phyloP scores from a whole-genome alignment of 768 basidiomycete species.

The Hirschioporus abietinus region DNA sequence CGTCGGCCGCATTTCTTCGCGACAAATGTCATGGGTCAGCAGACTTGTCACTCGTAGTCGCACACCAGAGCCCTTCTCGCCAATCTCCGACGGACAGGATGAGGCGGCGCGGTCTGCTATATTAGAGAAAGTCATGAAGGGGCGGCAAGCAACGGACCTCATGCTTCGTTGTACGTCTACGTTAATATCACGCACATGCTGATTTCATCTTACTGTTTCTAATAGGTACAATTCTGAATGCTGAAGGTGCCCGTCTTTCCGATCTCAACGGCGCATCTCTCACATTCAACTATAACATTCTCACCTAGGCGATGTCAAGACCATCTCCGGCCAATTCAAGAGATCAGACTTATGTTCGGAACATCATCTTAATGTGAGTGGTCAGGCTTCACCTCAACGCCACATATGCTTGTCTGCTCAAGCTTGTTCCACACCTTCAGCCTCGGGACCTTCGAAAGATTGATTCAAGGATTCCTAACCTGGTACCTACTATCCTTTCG shows the following conservation, averaged over 20 bases:
- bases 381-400: slow-evolving; percentile 13
- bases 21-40: slow-evolving; percentile 25
- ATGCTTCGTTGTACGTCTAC: slow-evolving; percentile 79
- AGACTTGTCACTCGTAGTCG: slow-evolving; percentile 16
- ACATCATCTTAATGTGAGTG: slow-evolving; percentile 83
- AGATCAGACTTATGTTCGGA: slow-evolving; percentile 84
- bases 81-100: slow-evolving; percentile 44
- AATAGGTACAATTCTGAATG: slow-evolving; percentile 82
- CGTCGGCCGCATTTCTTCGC: slow-evolving; percentile 6
- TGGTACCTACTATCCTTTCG: slow-evolving; percentile 90
- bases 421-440: slow-evolving; percentile 34
- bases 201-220: slow-evolving; percentile 12
- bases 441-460: slow-evolving; percentile 96
- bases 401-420: slow-evolving; percentile 14
- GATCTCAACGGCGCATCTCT: neutral
- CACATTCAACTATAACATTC: slow-evolving; percentile 15
- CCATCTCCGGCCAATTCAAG: slow-evolving; percentile 85
- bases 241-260: slow-evolving; percentile 49
- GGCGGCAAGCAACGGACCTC: slow-evolving; percentile 82
- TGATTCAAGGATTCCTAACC: slow-evolving; percentile 89
- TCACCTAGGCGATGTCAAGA: slow-evolving; percentile 71
- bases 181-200: slow-evolving; percentile 17
- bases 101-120: slow-evolving; percentile 68
- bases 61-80: slow-evolving; percentile 5
- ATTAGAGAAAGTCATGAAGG: slow-evolving; percentile 81